A percentile compares a stretch with the other conserved stretches of the same genome.
These are phyloP conservation scores for Ganoderma multipileum DNA, from an alignment of 1,284 basidiomycete species.

Conservation along the genomic window DNA sequence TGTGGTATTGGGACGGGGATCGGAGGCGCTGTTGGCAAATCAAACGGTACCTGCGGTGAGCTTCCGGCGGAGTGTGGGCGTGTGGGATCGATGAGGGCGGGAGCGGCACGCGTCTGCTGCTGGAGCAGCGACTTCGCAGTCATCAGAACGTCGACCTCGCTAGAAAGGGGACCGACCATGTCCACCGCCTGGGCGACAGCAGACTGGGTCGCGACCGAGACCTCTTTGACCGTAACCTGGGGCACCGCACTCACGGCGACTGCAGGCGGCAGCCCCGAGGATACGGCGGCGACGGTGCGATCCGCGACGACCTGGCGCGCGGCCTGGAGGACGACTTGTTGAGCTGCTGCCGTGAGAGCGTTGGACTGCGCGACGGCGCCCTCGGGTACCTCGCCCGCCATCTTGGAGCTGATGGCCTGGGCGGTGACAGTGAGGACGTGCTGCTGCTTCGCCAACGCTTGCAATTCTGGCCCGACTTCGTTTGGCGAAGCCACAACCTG, in stretches of 20 bases:
- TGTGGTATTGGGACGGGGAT: slow-evolving; percentile 9
- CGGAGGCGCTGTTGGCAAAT: slow-evolving; percentile 18
- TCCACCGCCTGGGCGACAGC: slow-evolving; percentile 75
- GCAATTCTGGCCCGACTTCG: slow-evolving; percentile 56
- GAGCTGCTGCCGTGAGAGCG: slow-evolving; percentile 71
- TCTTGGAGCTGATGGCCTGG: slow-evolving; percentile 74
- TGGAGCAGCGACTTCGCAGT: slow-evolving; percentile 68
- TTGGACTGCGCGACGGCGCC: slow-evolving; percentile 50
- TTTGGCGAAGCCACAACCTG: slow-evolving; percentile 64
- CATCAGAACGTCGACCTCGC: slow-evolving; percentile 72
- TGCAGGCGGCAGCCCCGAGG: slow-evolving; percentile 47
- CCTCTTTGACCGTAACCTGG: slow-evolving; percentile 76
- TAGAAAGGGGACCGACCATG: slow-evolving; percentile 64
- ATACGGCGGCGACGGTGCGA: slow-evolving; percentile 52
- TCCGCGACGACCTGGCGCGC: slow-evolving; percentile 72
- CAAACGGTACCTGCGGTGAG: slow-evolving; percentile 30
- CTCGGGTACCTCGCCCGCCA: slow-evolving; percentile 58
- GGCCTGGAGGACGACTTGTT: slow-evolving; percentile 80
- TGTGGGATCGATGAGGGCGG: slow-evolving; percentile 28
- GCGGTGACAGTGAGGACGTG: slow-evolving; percentile 80
- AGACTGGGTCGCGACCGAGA: slow-evolving; percentile 78
- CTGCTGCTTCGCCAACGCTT: slow-evolving; percentile 79
- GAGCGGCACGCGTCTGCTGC: slow-evolving; percentile 44
- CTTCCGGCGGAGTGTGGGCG: slow-evolving; percentile 38
- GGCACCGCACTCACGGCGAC: slow-evolving; percentile 44